Evolutionary conservation across 2,329 filamentous ascomycete species (phyloP), one percentile per base, ranked within the genome.

Genomic region (Xylaria sp.): DNA sequence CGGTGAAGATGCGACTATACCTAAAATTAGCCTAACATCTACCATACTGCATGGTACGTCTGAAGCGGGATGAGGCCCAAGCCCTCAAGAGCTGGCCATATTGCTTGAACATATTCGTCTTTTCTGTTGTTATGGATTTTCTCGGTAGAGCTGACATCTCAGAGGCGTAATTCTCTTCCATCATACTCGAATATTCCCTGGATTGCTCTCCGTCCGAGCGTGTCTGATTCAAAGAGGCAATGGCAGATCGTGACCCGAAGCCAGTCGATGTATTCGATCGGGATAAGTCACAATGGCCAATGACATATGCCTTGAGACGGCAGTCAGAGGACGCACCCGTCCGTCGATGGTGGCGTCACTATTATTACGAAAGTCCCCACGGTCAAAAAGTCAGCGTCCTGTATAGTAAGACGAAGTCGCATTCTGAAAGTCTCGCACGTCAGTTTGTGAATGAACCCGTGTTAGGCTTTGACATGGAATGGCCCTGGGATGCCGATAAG

Each of bases 391-490:
- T 69, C 7, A 32, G 63, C 23, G 62, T 76, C 2, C 32, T 69
- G 2, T 75, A 76, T 39, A 72, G 73, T 34, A 67, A 46, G 12
- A 72, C 69, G 4, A 70, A 60, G 34, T 18, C 56, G 3, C 32
- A 70, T 2, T 75, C 73, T 1, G 73, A 76, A 32, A 50, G 18
- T 3, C 63, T 75, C n/a, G 75, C 75, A 1, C 65, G 39, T 20
- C 56, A 63, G 0, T 76, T 76, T n/a, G 56, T 70, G 10, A 36
- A 73, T n/a, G 70, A 73, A 32, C 63, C 70, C 4, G 71, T 76
- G 10, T 15, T 77, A 1, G 75, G 75, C 4, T 76, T 77, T 34
- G 74, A 76, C 36, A 76, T 76, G 74, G 74, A 76, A 66, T 77
- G 75, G 75, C 66, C 69, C 3, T 66, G 63, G 63, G 60, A 71